Conservation (phyloP, 2,329 filamentous ascomycete species). For the Colletotrichum sojae region DNA sequence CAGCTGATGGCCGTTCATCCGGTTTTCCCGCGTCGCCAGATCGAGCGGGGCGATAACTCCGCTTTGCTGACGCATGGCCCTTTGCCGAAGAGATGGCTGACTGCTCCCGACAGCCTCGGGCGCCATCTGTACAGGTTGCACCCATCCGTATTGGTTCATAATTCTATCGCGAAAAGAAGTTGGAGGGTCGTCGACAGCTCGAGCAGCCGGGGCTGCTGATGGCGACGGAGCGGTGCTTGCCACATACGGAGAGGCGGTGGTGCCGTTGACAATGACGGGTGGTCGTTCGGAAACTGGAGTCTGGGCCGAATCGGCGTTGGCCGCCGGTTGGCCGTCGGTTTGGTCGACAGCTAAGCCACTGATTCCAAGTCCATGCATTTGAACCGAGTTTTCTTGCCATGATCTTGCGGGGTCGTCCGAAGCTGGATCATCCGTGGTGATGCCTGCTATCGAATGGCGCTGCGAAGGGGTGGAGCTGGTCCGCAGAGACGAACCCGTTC, state of each 20-base stretch:
- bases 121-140: conserved; percentile 34
- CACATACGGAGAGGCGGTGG: conserved; percentile 40
- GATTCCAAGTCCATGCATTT: conserved; percentile 43
- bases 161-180: conserved; percentile 58
- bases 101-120: conserved; percentile 47
- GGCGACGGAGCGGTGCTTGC: conserved; percentile 30
- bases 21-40: conserved; percentile 64
- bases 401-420: conserved; percentile 44
- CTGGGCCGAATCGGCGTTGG: conserved; percentile 24
- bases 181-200: conserved; percentile 49
- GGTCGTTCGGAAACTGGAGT: conserved; percentile 45
- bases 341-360: conserved; percentile 24
- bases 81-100: conserved; percentile 53
- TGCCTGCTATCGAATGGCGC: background rate
- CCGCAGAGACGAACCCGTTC: conserved; percentile 62
- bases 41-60: conserved; percentile 69
- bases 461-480: conserved; percentile 48
- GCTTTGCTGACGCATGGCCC: conserved; percentile 59
- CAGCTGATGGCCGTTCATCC: conserved; percentile 51
- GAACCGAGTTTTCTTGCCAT: conserved; percentile 48
- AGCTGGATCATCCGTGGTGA: conserved; percentile 26
- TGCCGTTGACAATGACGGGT: conserved; percentile 55
- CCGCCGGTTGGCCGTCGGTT: conserved; percentile 6
- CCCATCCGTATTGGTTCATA: conserved; percentile 48
- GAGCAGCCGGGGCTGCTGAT: conserved; percentile 28